These are phyloP conservation scores for Petrea volubilis DNA, from an alignment of 257 asterid genomes.

Conservation along the genomic window DNA sequence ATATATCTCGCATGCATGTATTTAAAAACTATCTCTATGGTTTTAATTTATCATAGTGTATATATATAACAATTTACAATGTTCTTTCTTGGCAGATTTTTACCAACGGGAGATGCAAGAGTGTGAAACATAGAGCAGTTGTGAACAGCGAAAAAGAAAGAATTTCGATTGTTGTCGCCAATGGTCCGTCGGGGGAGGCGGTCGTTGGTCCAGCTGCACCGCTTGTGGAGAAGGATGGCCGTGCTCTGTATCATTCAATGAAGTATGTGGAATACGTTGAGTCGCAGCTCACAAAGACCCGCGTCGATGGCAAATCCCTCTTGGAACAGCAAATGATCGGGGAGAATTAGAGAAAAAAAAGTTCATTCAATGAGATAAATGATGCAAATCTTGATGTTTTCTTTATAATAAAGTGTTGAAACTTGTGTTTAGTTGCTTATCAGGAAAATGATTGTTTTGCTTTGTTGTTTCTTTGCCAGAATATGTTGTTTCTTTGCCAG, in stretches of 20 bases:
- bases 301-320: conserved; percentile 39
- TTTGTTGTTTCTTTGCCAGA: no score
- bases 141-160: conserved; percentile 35
- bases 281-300: conserved; percentile 35
- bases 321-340: conserved; percentile 24
- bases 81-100: conserved; percentile 16
- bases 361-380: no score
- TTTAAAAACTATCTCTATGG: no score
- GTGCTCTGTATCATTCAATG: conserved; percentile 38
- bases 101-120: conserved; percentile 47
- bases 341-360: no score
- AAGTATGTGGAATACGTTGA: conserved; percentile 51
- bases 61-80: not conserved
- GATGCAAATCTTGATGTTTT: no score
- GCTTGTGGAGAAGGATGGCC: conserved; percentile 28
- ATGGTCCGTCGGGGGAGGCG: conserved; percentile 53
- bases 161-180: conserved; percentile 44
- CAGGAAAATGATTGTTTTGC: no score
- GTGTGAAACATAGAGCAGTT: conserved; percentile 44
- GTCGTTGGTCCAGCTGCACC: conserved; percentile 44
- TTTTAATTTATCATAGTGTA: no score
- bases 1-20: no score
- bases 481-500: no score
- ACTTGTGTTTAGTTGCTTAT: no score
- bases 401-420: no score